Conservation (phyloP, 768 basidiomycete species). For the Trametes cubensis region DNA sequence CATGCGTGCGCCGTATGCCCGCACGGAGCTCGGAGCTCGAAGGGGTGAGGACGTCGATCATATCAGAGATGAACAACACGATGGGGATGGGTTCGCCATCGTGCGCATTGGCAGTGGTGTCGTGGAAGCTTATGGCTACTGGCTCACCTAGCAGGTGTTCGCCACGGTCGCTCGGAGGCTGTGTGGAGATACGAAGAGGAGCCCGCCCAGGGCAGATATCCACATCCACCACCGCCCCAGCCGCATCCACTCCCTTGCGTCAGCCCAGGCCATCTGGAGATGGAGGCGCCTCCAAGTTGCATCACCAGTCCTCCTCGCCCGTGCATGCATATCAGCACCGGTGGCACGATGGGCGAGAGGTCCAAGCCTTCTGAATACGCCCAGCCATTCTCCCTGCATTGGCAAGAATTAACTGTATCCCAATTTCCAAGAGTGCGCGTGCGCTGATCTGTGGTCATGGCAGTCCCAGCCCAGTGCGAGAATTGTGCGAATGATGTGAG, state of each 20-base stretch:
- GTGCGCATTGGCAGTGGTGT: neutral
- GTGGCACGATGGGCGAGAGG: too few species aligned
- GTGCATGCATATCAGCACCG: too few species aligned
- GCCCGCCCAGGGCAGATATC: neutral
- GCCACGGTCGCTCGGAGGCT: neutral
- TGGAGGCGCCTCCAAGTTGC: too few species aligned
- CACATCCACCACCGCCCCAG: neutral
- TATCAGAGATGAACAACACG: slow-evolving; percentile 4
- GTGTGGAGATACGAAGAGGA: slow-evolving; percentile 17
- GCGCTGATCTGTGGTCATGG: slow-evolving; percentile 13
- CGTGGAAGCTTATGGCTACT: too few species aligned
- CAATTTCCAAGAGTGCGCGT: neutral
- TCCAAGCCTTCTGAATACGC: neutral
- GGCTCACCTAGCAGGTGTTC: too few species aligned
- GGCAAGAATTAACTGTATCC: neutral
- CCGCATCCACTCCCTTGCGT: neutral
- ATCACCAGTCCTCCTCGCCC: too few species aligned
- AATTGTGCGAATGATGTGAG: slow-evolving; percentile 22
- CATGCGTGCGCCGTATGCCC: too few species aligned
- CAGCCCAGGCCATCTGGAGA: neutral
- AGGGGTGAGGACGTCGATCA: neutral
- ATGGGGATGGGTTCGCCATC: neutral
- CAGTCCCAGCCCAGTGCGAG: slow-evolving; percentile 14
- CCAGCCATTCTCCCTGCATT: neutral
- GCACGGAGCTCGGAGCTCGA: too few species aligned